Base-by-base conservation (phyloP, 2,329 filamentous ascomycete species). In the Colletotrichum sp. region DNA sequence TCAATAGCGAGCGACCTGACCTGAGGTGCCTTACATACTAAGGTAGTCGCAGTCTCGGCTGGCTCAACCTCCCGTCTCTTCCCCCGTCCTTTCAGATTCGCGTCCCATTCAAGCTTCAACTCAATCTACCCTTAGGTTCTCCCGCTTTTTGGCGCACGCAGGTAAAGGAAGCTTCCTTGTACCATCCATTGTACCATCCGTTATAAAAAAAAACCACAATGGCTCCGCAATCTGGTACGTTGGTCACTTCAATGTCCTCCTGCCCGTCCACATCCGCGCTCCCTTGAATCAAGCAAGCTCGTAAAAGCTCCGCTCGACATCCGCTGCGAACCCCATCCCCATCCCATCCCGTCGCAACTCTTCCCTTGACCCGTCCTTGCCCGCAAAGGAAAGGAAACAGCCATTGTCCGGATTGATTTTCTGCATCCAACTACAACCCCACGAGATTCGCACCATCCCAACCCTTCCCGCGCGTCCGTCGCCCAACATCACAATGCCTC, bases 401-500 rank as follows among this genome's bases (percentile, higher is more conserved):
- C 63, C 62, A 66, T 63, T 74, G 32, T 29, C 30, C 25, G 22
- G n/a, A 34, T n/a, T 61, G 59, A n/a, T 59, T 36, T 52, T 30
- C 44, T 30, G 39, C 61, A 34, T 52, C 72, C 25, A 66, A 62
- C 29, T 34, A 34, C 68, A 61, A 39, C 66, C 55, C 30, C 30
- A 63, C 59, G 25, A 25, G 12, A 52, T n/a, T 25, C 49, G 44
- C 29, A 34, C 2, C 16, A 27, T 69, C n/a, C 44, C 61, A 39
- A 27, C 63, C 70, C 52, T 30, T 57, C 49, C 65, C 29, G 29
- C 65, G 27, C 39, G 44, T 52, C 34, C 34, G 19, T 13, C 44
- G 39, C 39, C 29, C 49, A 9, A 32, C 16, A 36, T 15, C 77
- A 77, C 65, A 74, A 85, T 84, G 83, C 80, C 84, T 71, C 77